phyloP scores from a whole-genome alignment of 2,329 filamentous ascomycete genomes.

The Verticillium albo-atrum region DNA sequence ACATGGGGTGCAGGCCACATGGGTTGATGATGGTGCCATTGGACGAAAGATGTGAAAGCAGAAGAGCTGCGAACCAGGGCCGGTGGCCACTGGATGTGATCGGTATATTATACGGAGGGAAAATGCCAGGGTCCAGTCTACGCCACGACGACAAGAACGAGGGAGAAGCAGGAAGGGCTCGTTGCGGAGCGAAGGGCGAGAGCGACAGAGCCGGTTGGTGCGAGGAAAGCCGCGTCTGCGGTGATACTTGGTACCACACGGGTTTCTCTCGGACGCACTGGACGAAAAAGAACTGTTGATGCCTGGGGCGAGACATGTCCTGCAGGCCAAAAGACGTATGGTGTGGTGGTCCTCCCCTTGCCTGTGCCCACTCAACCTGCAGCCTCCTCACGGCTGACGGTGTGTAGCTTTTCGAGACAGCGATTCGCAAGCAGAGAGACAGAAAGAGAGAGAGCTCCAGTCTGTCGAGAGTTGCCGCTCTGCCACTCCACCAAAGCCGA shows the following conservation, averaged over 20 bases:
- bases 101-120: conserved; percentile 2
- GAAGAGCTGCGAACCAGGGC: not conserved
- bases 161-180: not conserved
- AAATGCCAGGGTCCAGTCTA: not conserved
- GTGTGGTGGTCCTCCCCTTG: not conserved
- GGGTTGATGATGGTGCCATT: conserved; percentile 12
- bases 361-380: not conserved
- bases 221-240: not conserved
- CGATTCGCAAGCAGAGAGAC: not conserved
- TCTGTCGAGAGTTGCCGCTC: not conserved
- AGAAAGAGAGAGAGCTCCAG: not conserved
- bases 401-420: not conserved
- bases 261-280: not conserved
- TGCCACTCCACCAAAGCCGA: not conserved
- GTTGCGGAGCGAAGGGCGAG: not conserved
- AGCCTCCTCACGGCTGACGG: not conserved
- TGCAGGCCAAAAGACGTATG: not conserved
- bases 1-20: conserved; percentile 14
- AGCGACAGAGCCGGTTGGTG: not conserved
- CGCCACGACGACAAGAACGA: not conserved
- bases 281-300: not conserved
- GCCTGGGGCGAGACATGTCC: not conserved
- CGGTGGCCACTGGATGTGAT: conserved; percentile 1
- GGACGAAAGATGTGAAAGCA: conserved; percentile 4
- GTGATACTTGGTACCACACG: conserved; percentile 2